These are phyloP conservation scores for Aspergillus bombycis DNA, from an alignment of 2,329 filamentous ascomycete species.

Conservation along the genomic window DNA sequence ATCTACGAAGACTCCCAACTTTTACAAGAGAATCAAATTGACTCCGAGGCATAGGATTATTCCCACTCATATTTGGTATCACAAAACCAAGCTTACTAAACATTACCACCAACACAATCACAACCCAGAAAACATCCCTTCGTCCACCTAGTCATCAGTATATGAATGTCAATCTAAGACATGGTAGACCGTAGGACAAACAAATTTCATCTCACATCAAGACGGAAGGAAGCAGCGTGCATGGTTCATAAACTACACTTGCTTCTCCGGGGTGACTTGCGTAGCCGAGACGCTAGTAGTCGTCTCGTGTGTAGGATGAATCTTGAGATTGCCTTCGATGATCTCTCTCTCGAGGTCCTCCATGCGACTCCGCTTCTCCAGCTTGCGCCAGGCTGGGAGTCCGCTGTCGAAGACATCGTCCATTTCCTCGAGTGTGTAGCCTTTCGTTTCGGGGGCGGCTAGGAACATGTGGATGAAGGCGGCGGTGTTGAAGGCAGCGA, in stretches of 20 bases:
- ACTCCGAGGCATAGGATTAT: too few species aligned
- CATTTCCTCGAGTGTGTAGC: constrained; percentile 24
- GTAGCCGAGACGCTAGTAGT: not conserved
- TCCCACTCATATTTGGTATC: too few species aligned
- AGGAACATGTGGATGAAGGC: constrained; percentile 26
- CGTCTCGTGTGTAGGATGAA: not conserved
- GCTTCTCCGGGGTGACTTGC: not conserved
- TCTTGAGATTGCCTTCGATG: constrained; percentile 21
- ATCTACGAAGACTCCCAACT: too few species aligned
- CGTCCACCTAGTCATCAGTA: not conserved
- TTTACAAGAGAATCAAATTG: too few species aligned
- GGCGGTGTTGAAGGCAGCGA: constrained; percentile 23
- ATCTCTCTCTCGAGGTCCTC: constrained; percentile 22
- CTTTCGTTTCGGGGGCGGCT: constrained; percentile 22
- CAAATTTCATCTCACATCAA: not conserved
- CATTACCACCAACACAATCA: not conserved
- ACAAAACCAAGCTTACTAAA: not conserved
- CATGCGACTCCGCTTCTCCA: constrained; percentile 18
- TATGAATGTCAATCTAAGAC: too few species aligned
- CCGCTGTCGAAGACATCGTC: constrained; percentile 36
- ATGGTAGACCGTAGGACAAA: not conserved
- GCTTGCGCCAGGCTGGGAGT: constrained; percentile 23
- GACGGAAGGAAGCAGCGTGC: too few species aligned
- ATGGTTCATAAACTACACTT: not conserved
- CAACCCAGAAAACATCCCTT: not conserved